A percentile compares a stretch with the other conserved stretches of the same genome.
phyloP scores from a whole-genome alignment of 1,139 yeast species.

The Entelexis paramagnoliae region DNA sequence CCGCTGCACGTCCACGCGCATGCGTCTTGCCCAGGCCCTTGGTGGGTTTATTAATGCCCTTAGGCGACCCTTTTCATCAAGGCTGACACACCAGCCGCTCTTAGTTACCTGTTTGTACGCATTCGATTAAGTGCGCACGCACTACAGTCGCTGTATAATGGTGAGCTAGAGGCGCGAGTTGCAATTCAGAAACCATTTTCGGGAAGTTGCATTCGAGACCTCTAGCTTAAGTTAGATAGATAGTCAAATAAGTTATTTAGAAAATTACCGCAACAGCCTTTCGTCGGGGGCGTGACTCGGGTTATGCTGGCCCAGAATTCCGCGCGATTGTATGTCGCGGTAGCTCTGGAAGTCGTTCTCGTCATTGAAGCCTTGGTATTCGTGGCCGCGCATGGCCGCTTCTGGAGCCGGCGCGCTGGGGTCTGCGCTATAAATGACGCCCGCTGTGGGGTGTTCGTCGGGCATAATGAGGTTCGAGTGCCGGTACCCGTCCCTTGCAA shows the following conservation, averaged over 20 bases:
- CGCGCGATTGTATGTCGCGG: constrained; percentile 20
- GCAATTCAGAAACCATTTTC: no score
- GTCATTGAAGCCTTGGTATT: constrained; percentile 6
- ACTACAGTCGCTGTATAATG: no score
- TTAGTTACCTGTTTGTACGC: no score
- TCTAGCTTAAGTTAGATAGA: no score
- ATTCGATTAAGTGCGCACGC: neutral
- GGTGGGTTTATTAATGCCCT: neutral
- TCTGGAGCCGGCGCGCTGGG: neutral
- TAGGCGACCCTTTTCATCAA: no score
- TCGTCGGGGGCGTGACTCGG: neutral
- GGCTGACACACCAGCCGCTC: no score
- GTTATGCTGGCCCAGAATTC: constrained; percentile 12
- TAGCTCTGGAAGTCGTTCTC: constrained; percentile 11
- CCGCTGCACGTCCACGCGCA: neutral
- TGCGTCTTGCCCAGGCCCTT: neutral
- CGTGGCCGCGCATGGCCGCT: constrained; percentile 1
- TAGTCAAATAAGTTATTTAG: neutral
- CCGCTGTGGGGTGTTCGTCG: constrained; percentile 9
- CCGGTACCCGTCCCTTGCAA: constrained; percentile 52
- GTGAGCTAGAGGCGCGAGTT: no score
- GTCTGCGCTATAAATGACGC: constrained; percentile 6
- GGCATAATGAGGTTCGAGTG: constrained; percentile 9
- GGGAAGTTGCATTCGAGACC: no score
- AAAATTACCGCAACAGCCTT: neutral